Base-by-base conservation (phyloP, 2,329 filamentous ascomycete genomes). In the Trichoderma harzianum region DNA sequence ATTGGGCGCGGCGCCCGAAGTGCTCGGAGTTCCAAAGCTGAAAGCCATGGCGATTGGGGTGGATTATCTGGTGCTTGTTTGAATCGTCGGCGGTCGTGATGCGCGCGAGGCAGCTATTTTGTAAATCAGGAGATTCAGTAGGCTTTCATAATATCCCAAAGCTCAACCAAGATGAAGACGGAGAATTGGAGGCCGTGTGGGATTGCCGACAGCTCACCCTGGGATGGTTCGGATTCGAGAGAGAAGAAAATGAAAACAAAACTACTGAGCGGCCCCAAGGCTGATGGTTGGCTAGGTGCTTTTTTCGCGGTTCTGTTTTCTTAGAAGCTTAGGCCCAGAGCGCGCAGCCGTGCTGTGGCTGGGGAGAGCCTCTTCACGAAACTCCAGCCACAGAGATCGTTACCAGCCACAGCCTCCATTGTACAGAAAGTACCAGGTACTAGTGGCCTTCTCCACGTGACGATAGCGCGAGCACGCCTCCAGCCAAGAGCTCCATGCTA, bases 41-140 rank as follows among this genome's bases (percentile, higher is more conserved):
- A 84, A 84, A 47, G 81, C 78, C 82, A 84, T 84, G 72, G 70
- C 32, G 61, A 51, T 58, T 60, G 36, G n/a, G n/a, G 26, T 26
- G 16, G 61, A 24, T 64, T 62, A 39, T 47, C 32, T 51, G 57
- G 36, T 55, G 61, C 39, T 58, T 55, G 28, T 57, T 39, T 61
- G 39, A 60, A 24, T 70, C 53, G 71, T 69, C 66, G 60, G 39
- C 39, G 39, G 55, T 72, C 70, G 64, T 64, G 70, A 69, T 34
- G 16, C n/a, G 43, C 30, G 43, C 18, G 39, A 30, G 61, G 47
- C 34, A 51, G 57, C 47, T 60, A 57, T 43, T 68, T 55, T 55
- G 64, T 47, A 47, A 57, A 21, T 12, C 55, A 34, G 18, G 18
- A 53, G 65, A 64, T 47, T 73, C 68, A 72, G 68, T 28, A 67